phyloP scores from a whole-genome alignment of 169 alveolate genomes.

The Eimeria brunetti region DNA sequence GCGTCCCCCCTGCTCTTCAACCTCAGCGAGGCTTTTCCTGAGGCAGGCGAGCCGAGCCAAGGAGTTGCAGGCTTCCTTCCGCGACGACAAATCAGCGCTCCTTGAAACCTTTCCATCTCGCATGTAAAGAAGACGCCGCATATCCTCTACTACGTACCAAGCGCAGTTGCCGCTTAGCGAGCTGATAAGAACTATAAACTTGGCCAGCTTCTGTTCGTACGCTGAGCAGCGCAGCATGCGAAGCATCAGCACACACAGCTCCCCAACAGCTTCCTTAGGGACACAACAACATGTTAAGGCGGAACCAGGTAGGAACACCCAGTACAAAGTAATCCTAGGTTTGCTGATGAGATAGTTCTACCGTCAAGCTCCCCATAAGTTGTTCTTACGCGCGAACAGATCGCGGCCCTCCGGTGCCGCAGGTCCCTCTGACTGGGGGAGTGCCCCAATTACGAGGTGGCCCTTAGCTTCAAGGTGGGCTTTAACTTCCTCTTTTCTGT shows the following conservation, averaged over 20 bases:
- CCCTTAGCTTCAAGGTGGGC: not conserved
- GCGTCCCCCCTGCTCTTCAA: conserved; percentile 40
- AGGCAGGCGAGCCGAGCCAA: conserved; percentile 50
- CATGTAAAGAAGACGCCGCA: conserved; percentile 52
- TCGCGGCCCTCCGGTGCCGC: not conserved
- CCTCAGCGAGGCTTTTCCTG: conserved; percentile 32
- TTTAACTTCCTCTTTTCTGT: not conserved
- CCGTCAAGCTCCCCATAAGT: not conserved
- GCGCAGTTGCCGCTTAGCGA: conserved; percentile 65
- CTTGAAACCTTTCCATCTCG: conserved; percentile 49
- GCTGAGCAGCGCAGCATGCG: conserved; percentile 30
- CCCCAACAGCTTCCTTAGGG: not conserved
- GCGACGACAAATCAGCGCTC: conserved; percentile 16
- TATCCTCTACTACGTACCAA: conserved; percentile 57
- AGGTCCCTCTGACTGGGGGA: conserved; percentile 1
- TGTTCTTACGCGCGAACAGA: conserved; percentile 43
- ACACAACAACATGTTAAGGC: not conserved
- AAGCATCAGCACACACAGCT: not conserved
- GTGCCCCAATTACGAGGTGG: not conserved
- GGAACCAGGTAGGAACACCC: not conserved
- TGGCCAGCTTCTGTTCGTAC: conserved; percentile 45
- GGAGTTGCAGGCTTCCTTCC: conserved; percentile 55
- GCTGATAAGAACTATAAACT: conserved; percentile 25
- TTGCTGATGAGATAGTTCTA: not conserved
- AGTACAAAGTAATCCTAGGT: not conserved